These are phyloP conservation scores for Tolypocladium paradoxum DNA, from an alignment of 2,329 filamentous ascomycete genomes.

Conservation along the genomic window DNA sequence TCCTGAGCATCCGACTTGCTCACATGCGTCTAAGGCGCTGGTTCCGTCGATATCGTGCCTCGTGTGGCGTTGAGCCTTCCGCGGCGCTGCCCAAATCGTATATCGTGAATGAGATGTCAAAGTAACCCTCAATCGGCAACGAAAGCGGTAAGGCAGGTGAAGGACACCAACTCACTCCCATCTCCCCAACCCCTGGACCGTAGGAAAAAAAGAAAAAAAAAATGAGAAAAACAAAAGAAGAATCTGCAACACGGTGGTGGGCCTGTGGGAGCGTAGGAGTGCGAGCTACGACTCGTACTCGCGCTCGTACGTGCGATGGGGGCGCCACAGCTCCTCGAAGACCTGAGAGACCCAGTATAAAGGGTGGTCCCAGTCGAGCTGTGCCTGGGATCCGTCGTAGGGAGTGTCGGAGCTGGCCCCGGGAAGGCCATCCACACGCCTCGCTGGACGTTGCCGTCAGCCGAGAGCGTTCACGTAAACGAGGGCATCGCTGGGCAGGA, in stretches of 20 bases:
- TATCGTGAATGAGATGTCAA: too few relatives aligned
- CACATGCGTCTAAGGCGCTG: neutral
- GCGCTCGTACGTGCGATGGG: constrained; percentile 19
- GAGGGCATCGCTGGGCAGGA: neutral
- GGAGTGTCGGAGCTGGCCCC: neutral
- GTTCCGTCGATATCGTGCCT: neutral
- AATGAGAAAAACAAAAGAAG: too few relatives aligned
- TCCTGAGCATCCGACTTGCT: neutral
- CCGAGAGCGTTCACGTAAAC: too few relatives aligned
- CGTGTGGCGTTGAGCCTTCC: too few relatives aligned
- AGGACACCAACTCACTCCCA: too few relatives aligned
- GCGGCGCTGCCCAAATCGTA: too few relatives aligned
- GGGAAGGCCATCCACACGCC: neutral
- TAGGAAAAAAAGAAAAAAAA: too few relatives aligned
- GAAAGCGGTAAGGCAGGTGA: neutral
- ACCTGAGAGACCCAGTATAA: constrained; percentile 35
- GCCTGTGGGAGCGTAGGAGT: neutral
- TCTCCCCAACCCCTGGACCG: too few relatives aligned
- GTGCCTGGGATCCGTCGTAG: constrained; percentile 14
- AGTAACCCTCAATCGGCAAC: neutral
- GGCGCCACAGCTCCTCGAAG: constrained; percentile 30
- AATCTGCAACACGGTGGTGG: too few relatives aligned
- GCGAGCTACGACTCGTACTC: constrained; percentile 7
- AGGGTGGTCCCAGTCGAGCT: constrained; percentile 27
- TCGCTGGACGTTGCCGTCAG: too few relatives aligned